Base-by-base conservation (phyloP, 2,329 filamentous ascomycete genomes). In the Beauveria australis region DNA sequence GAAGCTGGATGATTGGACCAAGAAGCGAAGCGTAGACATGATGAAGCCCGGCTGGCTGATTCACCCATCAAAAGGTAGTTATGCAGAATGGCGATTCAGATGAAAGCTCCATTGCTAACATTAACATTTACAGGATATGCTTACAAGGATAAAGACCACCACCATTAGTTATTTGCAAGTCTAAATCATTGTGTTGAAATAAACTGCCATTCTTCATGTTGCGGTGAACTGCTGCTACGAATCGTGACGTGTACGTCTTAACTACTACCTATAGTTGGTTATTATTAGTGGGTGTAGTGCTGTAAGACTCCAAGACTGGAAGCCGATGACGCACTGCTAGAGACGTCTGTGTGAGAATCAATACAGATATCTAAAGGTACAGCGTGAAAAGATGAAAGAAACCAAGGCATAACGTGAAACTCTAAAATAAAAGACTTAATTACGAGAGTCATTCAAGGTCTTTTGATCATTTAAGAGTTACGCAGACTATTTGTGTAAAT, bases 1-100 rank as follows among this genome's bases (percentile, higher is more conserved):
- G 33, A 61, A 61, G 22, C n/a, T 63, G 41, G 53, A 63, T 22
- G 44, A 47, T 7, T 63, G 61, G 61, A 58, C 61, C 8, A 53
- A 26, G 41, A 37, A 55, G 48, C 43, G 61, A 10, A 63, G 44
- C 5, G 53, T 63, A 16, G 59, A 63, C 22, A 54, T 61, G 52
- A 49, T 59, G 54, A 60, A 63, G 53, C 59, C 62, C 0, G 52
- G 59, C 44, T 56, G 52, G 51, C 37, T 62, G 33, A 37, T 60
- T 14, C 44, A 48, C 18, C 51, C 56, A 3, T 24, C 26, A 6
- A 44, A 53, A 19, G 56, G 55, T 60, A 54, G 22, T 22, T 30
- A 22, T 22, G 49, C 19, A 16, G 2, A 18, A 10, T 1, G 12
- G 3, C 4, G n/a, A 16, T 49, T 16, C 9, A 9, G 1, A 10